phyloP scores from a whole-genome alignment of 352 stramenopile species.

The Pythium rishiriense region DNA sequence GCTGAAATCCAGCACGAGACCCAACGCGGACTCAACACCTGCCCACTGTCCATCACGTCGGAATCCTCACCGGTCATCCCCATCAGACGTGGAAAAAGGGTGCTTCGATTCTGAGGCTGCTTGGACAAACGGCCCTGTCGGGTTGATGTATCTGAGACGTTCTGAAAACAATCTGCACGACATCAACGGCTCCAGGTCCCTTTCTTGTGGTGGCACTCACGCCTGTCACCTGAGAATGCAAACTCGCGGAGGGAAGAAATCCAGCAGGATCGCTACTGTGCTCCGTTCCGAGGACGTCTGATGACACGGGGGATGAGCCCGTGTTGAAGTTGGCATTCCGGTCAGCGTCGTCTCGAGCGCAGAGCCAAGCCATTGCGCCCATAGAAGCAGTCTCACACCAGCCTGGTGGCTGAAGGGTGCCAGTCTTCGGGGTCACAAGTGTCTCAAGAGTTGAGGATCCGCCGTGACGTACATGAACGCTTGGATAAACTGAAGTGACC shows the following conservation, averaged over 20 bases:
- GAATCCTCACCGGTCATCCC: neutral
- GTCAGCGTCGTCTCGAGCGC: neutral
- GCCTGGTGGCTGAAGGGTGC: neutral
- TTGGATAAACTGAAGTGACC: neutral
- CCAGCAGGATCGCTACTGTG: neutral
- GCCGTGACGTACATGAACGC: neutral
- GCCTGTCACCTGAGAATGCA: neutral
- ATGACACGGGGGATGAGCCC: neutral
- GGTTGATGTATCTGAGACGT: neutral
- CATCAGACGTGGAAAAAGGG: neutral
- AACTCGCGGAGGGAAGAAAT: neutral
- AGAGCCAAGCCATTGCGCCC: neutral
- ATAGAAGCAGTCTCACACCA: neutral
- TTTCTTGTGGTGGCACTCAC: neutral
- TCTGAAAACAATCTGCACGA: too few species aligned
- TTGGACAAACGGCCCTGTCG: neutral
- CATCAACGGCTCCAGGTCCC: neutral
- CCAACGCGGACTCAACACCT: neutral
- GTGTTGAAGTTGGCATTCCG: neutral
- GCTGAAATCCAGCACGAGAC: neutral
- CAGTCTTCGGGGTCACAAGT: neutral
- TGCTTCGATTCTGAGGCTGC: neutral
- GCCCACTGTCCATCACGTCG: neutral
- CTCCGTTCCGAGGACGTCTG: neutral
- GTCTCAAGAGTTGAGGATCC: neutral